phyloP scores from a whole-genome alignment of 2,329 filamentous ascomycete species.

The Colletotrichum melonis region DNA sequence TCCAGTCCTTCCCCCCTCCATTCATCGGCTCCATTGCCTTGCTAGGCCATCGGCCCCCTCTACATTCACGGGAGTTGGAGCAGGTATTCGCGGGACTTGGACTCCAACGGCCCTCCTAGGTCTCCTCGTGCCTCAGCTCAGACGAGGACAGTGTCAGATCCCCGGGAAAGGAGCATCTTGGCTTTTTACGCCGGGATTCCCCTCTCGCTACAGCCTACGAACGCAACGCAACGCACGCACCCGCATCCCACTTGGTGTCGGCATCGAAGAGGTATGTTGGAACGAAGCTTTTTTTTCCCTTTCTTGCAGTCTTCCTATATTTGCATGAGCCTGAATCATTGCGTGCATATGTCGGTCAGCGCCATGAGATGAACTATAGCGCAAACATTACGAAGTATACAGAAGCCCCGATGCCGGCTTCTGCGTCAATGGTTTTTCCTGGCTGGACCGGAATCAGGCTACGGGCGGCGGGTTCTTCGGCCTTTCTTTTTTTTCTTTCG shows the following conservation, averaged over 20 bases:
- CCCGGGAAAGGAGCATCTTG: not conserved
- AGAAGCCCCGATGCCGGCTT: not conserved
- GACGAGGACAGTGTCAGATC: slow-evolving; percentile 27
- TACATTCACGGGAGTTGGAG: not conserved
- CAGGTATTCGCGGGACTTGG: not conserved
- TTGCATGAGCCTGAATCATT: not conserved
- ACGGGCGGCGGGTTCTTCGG: slow-evolving; percentile 11
- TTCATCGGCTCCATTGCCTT: slow-evolving; percentile 21
- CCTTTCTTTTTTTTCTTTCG: not conserved
- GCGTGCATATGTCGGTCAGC: slow-evolving; percentile 10
- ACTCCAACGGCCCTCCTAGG: slow-evolving; percentile 12
- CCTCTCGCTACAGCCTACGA: slow-evolving; percentile 5
- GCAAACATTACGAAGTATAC: not conserved
- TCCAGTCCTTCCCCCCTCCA: not conserved
- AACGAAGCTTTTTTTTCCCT: slow-evolving; percentile 4
- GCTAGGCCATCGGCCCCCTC: not conserved
- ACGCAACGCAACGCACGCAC: not conserved
- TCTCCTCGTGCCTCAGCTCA: slow-evolving; percentile 21
- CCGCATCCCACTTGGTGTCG: not conserved
- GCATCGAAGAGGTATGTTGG: slow-evolving; percentile 20
- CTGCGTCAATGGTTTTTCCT: not conserved
- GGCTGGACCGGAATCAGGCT: not conserved
- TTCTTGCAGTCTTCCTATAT: not conserved
- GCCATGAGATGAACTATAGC: slow-evolving; percentile 27
- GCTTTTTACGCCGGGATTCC: slow-evolving; percentile 9